Evolutionary conservation across 768 basidiomycete species (phyloP), one percentile per base, ranked within the genome.

Genomic region (Tricholoma flavovirens): DNA sequence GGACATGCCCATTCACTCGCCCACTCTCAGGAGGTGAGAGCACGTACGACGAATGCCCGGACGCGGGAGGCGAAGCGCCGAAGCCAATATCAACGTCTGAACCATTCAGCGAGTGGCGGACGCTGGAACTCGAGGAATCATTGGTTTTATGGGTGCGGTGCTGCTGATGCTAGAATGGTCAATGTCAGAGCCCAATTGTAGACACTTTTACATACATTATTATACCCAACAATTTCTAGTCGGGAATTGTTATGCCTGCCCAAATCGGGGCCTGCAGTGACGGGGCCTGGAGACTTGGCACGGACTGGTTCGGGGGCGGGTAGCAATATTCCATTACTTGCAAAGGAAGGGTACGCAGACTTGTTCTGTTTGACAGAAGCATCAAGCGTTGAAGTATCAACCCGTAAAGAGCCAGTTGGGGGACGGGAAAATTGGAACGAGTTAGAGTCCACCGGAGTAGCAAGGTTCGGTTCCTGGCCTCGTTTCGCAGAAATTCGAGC

Each of bases 241-340:
- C 88, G 79, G 19, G 83, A 80, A 61, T 79, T 79, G 64, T 82
- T 84, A 64, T 90, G 87, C 63, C 90, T 78, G 63, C 90, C 90
- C 43, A 93, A 75, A 71, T 92, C 90, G 60, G 90, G 90, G 50
- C 89, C 90, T 56, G 90, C 90, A 56, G 90, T 93, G 59, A 90
- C 81, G 33, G 90, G 90, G 49, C 84, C 86, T 55, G 89, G 88
- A 19, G 87, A 88, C 67, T 87, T 83, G 56, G 80, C 76, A 17
- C 80, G 71, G 24, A 79, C 69, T 49, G 82, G 83, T 45, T 88
- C 87, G 46, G 78, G 76, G 12, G 82, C 72, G 17, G 80, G 79
- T 53, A 84, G 69, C 40, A 87, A 70, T 48, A 85, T 78, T 14
- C 83, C 83, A 53, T 81, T 81, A 60, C 80, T 79, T 6, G 78